Percentiles rank a stretch among this genome's conserved stretches.
These are phyloP conservation scores for Stachybotrys chlorohalonatus DNA, from an alignment of 2,329 filamentous ascomycete species.

Conservation along the genomic window DNA sequence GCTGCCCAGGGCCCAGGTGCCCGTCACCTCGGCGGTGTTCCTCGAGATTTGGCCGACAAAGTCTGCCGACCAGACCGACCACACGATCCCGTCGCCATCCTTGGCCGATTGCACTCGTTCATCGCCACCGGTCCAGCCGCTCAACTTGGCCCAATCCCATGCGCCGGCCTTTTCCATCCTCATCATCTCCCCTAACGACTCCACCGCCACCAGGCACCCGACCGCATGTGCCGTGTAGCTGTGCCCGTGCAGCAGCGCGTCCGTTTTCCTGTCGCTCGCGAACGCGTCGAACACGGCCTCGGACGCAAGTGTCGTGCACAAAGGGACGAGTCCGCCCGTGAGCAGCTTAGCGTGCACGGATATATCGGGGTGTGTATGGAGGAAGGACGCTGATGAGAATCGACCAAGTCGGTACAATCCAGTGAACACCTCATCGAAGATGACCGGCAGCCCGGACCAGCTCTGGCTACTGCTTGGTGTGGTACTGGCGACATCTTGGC, in stretches of 20 bases:
- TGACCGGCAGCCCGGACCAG: constrained; percentile 69
- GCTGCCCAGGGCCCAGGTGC: constrained; percentile 65
- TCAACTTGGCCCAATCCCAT: constrained; percentile 34
- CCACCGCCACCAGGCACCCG: constrained; percentile 70
- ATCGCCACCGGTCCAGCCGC: background rate
- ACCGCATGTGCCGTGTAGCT: constrained; percentile 81
- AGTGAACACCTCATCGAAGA: constrained; percentile 85
- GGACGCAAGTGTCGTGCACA: constrained; percentile 68
- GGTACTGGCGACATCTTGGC: constrained; percentile 8
- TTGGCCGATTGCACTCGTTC: background rate
- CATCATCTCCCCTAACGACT: constrained; percentile 51
- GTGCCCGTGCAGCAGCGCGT: constrained; percentile 74
- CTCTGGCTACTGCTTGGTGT: constrained; percentile 13
- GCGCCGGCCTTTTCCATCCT: constrained; percentile 43
- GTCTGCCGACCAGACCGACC: constrained; percentile 62
- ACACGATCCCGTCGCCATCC: constrained; percentile 21
- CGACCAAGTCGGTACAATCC: constrained; percentile 74
- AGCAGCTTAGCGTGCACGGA: constrained; percentile 76
- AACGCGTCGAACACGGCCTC: constrained; percentile 66
- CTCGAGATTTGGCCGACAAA: constrained; percentile 52
- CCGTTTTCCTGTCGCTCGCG: constrained; percentile 61
- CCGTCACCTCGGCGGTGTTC: constrained; percentile 42
- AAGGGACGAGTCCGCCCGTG: constrained; percentile 69
- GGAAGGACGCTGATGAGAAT: constrained; percentile 60
- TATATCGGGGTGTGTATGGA: constrained; percentile 62